Conservation (phyloP, 2,329 filamentous ascomycete genomes). For the Lasiodiplodia hormozganensis region DNA sequence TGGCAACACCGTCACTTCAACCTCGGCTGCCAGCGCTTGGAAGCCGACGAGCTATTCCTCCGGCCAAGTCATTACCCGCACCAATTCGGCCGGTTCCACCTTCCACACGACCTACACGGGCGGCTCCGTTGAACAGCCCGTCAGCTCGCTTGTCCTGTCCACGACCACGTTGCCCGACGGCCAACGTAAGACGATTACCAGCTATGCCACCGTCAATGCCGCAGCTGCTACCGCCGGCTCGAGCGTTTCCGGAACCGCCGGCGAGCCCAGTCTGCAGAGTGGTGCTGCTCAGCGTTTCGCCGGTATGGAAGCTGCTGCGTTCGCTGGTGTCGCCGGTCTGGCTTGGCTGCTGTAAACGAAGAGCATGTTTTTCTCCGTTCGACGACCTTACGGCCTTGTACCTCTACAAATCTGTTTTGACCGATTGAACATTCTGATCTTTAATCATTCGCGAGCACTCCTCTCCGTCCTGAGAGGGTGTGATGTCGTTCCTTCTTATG, state of each 20-base stretch:
- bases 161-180: slow-evolving; percentile 44
- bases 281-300: slow-evolving; percentile 34
- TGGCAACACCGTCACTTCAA: slow-evolving; percentile 47
- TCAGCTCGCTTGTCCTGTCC: slow-evolving; percentile 49
- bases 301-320: slow-evolving; percentile 39
- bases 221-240: slow-evolving; percentile 34
- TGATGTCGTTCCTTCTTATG: slow-evolving; percentile 13
- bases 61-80: slow-evolving; percentile 53
- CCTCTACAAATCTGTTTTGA: not conserved
- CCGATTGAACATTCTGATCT: not conserved
- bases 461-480: slow-evolving; percentile 1
- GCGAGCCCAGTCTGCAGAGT: slow-evolving; percentile 48
- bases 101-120: slow-evolving; percentile 57
- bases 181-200: slow-evolving; percentile 50
- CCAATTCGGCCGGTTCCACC: slow-evolving; percentile 48
- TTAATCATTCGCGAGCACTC: not conserved
- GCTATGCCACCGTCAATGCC: slow-evolving; percentile 51
- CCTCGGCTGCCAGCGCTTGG: slow-evolving; percentile 40
- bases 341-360: slow-evolving; percentile 41
- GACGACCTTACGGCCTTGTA: not conserved
- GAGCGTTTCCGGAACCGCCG: slow-evolving; percentile 32
- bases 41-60: slow-evolving; percentile 35
- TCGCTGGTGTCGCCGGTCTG: slow-evolving; percentile 44
- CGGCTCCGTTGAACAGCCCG: slow-evolving; percentile 41
- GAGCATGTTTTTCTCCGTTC: not conserved